These are phyloP conservation scores for Cercophora scortea DNA, from an alignment of 495 filamentous ascomycete genomes.

Conservation along the genomic window DNA sequence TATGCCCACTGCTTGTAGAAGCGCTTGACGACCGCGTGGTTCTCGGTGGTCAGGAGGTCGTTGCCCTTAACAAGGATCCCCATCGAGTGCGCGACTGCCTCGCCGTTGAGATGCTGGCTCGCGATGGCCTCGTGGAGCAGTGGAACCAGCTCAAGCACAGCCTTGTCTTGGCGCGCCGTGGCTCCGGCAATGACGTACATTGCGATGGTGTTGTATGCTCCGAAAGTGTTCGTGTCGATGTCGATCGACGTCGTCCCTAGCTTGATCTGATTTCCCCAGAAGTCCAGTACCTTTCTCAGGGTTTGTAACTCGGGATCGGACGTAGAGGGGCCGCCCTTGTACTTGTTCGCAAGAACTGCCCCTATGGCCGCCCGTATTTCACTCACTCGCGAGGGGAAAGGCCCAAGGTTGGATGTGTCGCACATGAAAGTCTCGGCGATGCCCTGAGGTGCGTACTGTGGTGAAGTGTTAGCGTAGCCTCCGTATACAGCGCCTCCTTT, in stretches of 20 bases:
- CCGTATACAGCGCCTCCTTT: not conserved
- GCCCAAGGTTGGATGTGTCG: conserved; percentile 8
- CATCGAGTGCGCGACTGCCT: conserved; percentile 19
- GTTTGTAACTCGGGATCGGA: conserved; percentile 18
- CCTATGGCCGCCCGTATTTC: conserved; percentile 22
- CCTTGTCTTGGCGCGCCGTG: conserved; percentile 20
- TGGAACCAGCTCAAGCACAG: conserved; percentile 11
- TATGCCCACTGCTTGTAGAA: conserved; percentile 30
- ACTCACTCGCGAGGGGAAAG: conserved; percentile 2
- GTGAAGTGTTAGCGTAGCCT: conserved; percentile 3
- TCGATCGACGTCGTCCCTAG: conserved; percentile 2
- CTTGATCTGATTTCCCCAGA: conserved; percentile 16
- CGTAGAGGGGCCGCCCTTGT: conserved; percentile 20
- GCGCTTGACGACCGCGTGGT: conserved; percentile 23
- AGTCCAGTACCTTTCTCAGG: conserved; percentile 12
- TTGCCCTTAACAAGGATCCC: conserved; percentile 18
- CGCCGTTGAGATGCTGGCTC: conserved; percentile 11
- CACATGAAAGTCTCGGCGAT: conserved; percentile 18
- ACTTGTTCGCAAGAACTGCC: conserved; percentile 27
- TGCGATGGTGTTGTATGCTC: conserved; percentile 13
- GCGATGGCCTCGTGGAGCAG: conserved; percentile 12
- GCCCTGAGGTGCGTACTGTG: conserved; percentile 18
- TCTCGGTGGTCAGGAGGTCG: conserved; percentile 15
- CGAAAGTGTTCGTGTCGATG: conserved; percentile 10
- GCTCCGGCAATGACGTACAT: conserved; percentile 22